Conservation (phyloP, 2,329 filamentous ascomycete genomes). For the Cercospora zeae-maydis region DNA sequence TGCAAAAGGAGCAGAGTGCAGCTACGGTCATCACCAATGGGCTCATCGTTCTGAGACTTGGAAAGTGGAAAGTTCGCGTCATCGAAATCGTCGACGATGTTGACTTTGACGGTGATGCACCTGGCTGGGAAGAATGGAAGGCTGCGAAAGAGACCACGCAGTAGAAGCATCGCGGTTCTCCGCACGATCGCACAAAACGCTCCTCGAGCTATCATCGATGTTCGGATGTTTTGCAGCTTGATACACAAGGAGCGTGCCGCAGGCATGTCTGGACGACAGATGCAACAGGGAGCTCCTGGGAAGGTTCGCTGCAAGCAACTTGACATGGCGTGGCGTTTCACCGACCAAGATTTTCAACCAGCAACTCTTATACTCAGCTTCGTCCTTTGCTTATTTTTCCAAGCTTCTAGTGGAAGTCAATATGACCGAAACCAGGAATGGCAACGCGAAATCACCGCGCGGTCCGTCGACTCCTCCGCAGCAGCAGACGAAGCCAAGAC, state of each 20-base stretch:
- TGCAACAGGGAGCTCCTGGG: constrained; percentile 1
- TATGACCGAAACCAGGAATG: background rate
- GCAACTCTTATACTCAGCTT: background rate
- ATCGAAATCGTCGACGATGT: constrained; percentile 55
- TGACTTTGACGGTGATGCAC: constrained; percentile 49
- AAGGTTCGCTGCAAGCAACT: constrained; percentile 6
- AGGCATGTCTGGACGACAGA: background rate
- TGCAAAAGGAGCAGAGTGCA: constrained; percentile 55
- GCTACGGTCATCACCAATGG: constrained; percentile 57
- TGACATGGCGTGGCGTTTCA: constrained; percentile 4
- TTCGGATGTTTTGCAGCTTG: background rate
- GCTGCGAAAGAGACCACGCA: background rate
- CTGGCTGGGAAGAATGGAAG: constrained; percentile 48
- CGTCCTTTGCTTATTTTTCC: background rate
- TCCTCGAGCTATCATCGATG: background rate
- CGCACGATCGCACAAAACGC: background rate
- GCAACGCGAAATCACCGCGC: background rate
- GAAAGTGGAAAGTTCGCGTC: constrained; percentile 60
- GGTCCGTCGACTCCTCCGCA: background rate
- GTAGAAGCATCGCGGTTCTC: background rate
- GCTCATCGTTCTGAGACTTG: constrained; percentile 53
- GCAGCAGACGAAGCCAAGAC: background rate
- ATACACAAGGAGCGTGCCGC: background rate
- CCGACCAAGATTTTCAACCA: background rate
- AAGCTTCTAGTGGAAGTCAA: background rate